phyloP scores from a whole-genome alignment of 257 asterid genomes.

The Solanum paucissectum region DNA sequence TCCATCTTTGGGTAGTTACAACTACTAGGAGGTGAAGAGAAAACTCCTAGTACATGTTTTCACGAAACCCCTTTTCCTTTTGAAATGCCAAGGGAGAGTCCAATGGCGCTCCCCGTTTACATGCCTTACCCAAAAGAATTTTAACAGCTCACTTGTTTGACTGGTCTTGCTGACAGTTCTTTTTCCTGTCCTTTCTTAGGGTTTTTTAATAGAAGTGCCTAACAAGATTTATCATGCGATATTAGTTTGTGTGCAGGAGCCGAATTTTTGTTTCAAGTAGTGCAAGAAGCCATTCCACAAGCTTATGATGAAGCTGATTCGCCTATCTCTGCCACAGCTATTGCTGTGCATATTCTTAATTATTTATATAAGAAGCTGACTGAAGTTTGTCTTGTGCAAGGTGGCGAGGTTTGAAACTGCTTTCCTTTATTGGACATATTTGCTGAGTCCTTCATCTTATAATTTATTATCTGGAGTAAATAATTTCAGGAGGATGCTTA shows the following conservation, averaged over 20 bases:
- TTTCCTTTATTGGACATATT: neutral
- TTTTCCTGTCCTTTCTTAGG: conserved; percentile 1
- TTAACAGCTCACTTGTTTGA: neutral
- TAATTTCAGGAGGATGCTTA: conserved; percentile 82
- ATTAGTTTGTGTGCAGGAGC: conserved; percentile 85
- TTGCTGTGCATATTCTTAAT: conserved; percentile 58
- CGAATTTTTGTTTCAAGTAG: conserved; percentile 74
- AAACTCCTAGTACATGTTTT: neutral
- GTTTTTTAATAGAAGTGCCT: conserved; percentile 2
- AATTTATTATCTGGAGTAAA: neutral
- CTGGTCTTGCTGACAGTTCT: neutral
- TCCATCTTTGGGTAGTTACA: neutral
- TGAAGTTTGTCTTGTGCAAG: conserved; percentile 87
- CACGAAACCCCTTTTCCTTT: neutral
- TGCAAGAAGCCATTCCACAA: conserved; percentile 64
- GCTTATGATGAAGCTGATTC: conserved; percentile 35
- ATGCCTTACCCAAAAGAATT: neutral
- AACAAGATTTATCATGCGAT: conserved; percentile 19
- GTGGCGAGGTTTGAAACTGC: conserved; percentile 69
- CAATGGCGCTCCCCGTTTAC: neutral
- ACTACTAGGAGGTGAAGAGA: neutral
- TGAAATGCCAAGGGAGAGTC: neutral
- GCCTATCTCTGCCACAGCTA: conserved; percentile 49
- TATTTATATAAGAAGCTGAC: conserved; percentile 72
- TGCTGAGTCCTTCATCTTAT: neutral